A percentile compares a stretch with the other conserved stretches of the same genome.
phyloP scores from a whole-genome alignment of 345 rosid species.

The Rhodomyrtus tomentosa region DNA sequence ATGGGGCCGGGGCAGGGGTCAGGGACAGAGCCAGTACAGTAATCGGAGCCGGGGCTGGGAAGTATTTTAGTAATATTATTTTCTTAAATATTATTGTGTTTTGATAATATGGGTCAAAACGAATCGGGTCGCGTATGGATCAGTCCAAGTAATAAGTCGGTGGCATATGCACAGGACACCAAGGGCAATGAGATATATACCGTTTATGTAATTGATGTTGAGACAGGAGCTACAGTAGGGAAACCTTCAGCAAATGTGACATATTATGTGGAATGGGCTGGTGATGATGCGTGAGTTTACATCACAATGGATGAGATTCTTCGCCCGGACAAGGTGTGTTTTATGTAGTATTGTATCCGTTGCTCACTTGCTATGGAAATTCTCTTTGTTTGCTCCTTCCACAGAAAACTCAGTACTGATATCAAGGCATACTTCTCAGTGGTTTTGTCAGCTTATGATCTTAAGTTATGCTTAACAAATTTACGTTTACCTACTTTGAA shows the following conservation, averaged over 20 bases:
- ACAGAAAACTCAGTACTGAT: not conserved
- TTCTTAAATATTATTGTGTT: no score
- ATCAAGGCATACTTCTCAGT: not conserved
- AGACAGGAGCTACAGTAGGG: constrained; percentile 30
- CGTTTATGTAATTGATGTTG: constrained; percentile 54
- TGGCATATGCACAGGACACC: constrained; percentile 79
- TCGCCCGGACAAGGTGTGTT: constrained; percentile 76
- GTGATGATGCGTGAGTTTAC: constrained; percentile 66
- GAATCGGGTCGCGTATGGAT: no score
- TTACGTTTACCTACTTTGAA: not conserved
- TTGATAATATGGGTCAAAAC: no score
- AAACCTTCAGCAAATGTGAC: constrained; percentile 50
- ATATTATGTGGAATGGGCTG: constrained; percentile 60
- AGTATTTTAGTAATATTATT: no score
- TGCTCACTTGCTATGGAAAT: not conserved
- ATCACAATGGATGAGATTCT: constrained; percentile 74
- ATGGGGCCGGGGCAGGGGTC: no score
- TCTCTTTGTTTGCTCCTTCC: no score
- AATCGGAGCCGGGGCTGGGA: no score
- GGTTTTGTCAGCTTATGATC: not conserved
- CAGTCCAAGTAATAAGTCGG: constrained; percentile 65
- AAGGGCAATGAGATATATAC: constrained; percentile 77
- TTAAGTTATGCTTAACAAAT: no score
- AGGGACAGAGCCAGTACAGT: no score
- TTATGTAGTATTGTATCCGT: not conserved